Evolutionary conservation across 768 basidiomycete species (phyloP).

Genomic region (Piloderma croceum): DNA sequence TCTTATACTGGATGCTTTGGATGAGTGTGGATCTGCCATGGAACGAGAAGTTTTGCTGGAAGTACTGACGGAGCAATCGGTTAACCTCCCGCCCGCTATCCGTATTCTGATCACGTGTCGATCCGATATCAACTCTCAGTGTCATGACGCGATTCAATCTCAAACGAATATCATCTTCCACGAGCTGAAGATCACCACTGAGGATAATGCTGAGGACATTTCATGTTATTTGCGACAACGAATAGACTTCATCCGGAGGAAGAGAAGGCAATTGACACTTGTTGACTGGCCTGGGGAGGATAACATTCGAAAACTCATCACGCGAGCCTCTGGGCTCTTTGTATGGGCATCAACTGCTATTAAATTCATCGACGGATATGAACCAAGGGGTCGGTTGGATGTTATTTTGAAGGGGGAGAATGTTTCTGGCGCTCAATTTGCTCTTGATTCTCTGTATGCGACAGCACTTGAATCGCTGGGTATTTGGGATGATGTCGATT

Average conservation of each 20-base stretch:
- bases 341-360: constrained; percentile 28
- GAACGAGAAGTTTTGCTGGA: constrained; percentile 22
- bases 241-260: background rate
- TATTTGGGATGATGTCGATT: constrained; percentile 24
- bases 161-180: constrained; percentile 10
- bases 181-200: background rate
- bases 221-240: background rate
- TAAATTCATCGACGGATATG: constrained; percentile 3
- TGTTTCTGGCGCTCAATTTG: constrained; percentile 23
- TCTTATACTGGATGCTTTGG: constrained; percentile 27
- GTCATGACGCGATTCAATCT: constrained; percentile 6
- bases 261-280: background rate
- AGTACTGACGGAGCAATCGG: constrained; percentile 19
- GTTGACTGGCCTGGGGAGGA: constrained; percentile 26
- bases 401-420: constrained; percentile 1
- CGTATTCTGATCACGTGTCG: constrained; percentile 28
- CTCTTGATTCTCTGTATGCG: constrained; percentile 24
- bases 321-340: constrained; percentile 19
- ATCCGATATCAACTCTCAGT: constrained; percentile 22
- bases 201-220: background rate
- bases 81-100: constrained; percentile 19
- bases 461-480: constrained; percentile 27
- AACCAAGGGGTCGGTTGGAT: background rate
- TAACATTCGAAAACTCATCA: constrained; percentile 11
- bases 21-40: constrained; percentile 22